These are phyloP conservation scores for Raffaelea arxii DNA, from an alignment of 2,329 filamentous ascomycete genomes.

Conservation along the genomic window DNA sequence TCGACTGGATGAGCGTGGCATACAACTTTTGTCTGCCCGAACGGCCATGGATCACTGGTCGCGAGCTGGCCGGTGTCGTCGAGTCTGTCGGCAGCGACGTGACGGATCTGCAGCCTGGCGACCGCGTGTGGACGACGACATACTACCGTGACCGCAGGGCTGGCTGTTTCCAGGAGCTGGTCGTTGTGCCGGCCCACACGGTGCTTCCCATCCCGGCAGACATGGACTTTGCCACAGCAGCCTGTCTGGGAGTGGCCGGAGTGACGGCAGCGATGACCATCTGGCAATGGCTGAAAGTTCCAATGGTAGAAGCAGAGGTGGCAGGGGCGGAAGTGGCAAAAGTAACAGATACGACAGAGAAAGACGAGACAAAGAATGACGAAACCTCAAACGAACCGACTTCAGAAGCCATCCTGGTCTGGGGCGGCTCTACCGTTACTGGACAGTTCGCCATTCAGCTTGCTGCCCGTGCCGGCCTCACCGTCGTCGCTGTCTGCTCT, in stretches of 20 bases:
- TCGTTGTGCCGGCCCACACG: conserved; percentile 29
- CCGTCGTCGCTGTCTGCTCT: conserved; percentile 26
- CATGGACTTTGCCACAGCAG: conserved; percentile 22
- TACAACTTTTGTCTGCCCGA: conserved; percentile 31
- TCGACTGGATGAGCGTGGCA: conserved; percentile 30
- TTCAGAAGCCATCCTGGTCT: conserved; percentile 26
- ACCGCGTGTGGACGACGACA: conserved; percentile 22
- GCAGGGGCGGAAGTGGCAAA: too few relatives aligned
- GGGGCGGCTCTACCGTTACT: conserved; percentile 31
- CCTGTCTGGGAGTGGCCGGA: conserved; percentile 29
- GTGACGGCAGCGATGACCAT: conserved; percentile 31
- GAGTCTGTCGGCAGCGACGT: conserved; percentile 9
- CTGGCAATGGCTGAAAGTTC: conserved; percentile 29
- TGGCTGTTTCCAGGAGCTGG: conserved; percentile 31
- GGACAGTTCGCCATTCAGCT: conserved; percentile 31
- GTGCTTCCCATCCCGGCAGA: conserved; percentile 26
- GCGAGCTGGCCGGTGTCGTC: conserved; percentile 13
- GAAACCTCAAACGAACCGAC: too few relatives aligned
- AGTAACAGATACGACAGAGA: too few relatives aligned
- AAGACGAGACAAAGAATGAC: too few relatives aligned
- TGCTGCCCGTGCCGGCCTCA: conserved; percentile 21
- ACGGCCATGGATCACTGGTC: conserved; percentile 10
- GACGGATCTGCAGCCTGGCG: conserved; percentile 18
- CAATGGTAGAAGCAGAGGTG: too few relatives aligned
- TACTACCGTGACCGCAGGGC: conserved; percentile 31